Percentiles rank a stretch among this genome's conserved stretches.
Evolutionary conservation across 1,284 basidiomycete genomes (phyloP).

Genomic region (Agaricales sp.): DNA sequence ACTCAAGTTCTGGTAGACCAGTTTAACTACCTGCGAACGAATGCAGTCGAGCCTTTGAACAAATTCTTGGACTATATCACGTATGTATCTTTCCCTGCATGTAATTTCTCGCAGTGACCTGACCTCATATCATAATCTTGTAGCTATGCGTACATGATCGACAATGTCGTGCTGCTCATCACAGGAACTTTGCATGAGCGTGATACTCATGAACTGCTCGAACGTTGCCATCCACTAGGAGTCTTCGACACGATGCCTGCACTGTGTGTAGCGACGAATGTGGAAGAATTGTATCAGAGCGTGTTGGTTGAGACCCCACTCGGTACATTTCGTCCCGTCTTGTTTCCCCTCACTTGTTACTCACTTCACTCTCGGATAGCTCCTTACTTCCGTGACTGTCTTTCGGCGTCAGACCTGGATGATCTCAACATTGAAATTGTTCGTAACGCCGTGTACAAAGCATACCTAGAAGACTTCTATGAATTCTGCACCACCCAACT

Average conservation of each 20-base stretch:
- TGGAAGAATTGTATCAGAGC: slow-evolving; percentile 97
- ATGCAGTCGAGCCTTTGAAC: slow-evolving; percentile 84
- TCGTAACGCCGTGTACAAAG: slow-evolving; percentile 99
- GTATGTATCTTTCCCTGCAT: slow-evolving; percentile 20
- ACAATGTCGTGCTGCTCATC: slow-evolving; percentile 97
- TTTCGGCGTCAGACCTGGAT: slow-evolving; percentile 93
- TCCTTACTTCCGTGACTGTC: slow-evolving; percentile 94
- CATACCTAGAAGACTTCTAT: slow-evolving; percentile 98
- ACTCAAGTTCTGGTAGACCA: slow-evolving; percentile 94
- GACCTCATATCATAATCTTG: slow-evolving; percentile 8
- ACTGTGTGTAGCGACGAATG: slow-evolving; percentile 96
- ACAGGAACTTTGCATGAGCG: slow-evolving; percentile 96
- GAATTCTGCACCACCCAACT: slow-evolving; percentile 65
- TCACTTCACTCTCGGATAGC: slow-evolving; percentile 37
- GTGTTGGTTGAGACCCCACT: slow-evolving; percentile 97
- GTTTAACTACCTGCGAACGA: slow-evolving; percentile 90
- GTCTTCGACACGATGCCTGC: slow-evolving; percentile 99
- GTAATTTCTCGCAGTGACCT: slow-evolving; percentile 4
- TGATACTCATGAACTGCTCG: slow-evolving; percentile 94
- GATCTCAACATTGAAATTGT: slow-evolving; percentile 99
- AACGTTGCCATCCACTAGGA: slow-evolving; percentile 95
- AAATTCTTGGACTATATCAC: slow-evolving; percentile 99
- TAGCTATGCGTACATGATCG: slow-evolving; percentile 99
- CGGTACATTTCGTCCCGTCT: slow-evolving; percentile 39
- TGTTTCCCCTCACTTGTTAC: slow-evolving; percentile 2